A percentile compares a stretch with the other conserved stretches of the same genome.
phyloP scores from a whole-genome alignment of 306 rosid genomes.

The Rubus idaeus region DNA sequence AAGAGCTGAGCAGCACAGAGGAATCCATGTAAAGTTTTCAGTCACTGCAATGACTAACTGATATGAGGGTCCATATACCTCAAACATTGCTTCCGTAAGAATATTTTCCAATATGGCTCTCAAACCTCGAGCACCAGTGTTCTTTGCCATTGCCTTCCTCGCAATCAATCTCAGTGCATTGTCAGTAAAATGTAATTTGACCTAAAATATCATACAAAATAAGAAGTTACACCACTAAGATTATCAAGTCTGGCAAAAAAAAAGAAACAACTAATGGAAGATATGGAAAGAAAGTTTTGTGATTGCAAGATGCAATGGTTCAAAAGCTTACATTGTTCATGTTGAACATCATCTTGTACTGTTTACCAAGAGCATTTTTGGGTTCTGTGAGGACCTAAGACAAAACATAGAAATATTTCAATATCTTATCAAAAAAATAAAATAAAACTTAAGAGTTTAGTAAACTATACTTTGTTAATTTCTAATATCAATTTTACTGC shows the following conservation, averaged over 20 bases:
- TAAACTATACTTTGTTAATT: background rate
- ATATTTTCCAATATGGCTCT: conserved; percentile 62
- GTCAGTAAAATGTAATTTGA: conserved; percentile 53
- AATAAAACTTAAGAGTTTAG: background rate
- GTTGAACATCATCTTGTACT: conserved; percentile 69
- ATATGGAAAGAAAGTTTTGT: background rate
- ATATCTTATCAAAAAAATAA: conserved; percentile 8
- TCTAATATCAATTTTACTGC: background rate
- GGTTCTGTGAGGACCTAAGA: conserved; percentile 62
- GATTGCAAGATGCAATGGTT: conserved; percentile 16
- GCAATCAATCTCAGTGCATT: conserved; percentile 62
- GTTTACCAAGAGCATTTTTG: conserved; percentile 68
- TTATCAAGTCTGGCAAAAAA: background rate
- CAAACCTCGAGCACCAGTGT: conserved; percentile 74
- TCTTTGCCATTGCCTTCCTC: conserved; percentile 66
- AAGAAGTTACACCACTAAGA: conserved; percentile 18
- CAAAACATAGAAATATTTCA: conserved; percentile 14
- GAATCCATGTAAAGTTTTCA: background rate
- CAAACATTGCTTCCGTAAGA: conserved; percentile 76
- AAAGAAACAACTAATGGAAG: background rate
- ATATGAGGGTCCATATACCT: conserved; percentile 33
- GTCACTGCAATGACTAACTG: background rate
- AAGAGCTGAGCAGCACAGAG: background rate
- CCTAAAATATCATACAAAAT: conserved; percentile 42
- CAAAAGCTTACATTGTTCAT: conserved; percentile 58